A percentile compares a stretch with the other conserved stretches of the same genome.
phyloP scores from a whole-genome alignment of 768 basidiomycete species.

The Tylopilus sp. region DNA sequence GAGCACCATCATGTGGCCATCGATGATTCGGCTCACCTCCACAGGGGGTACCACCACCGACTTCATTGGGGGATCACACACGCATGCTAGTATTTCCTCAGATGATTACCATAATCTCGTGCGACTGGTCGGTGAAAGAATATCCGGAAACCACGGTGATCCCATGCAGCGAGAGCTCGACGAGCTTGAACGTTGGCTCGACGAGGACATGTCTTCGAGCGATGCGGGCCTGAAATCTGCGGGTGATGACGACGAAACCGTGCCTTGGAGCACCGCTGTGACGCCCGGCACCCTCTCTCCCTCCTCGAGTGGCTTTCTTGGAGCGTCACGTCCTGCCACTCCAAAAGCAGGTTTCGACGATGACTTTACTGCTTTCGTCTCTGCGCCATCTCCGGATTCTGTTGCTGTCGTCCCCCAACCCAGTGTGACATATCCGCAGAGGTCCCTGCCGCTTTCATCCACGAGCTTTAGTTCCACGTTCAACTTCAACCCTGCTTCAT shows the following conservation, averaged over 20 bases:
- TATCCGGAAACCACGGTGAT: conserved; percentile 28
- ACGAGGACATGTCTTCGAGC: conserved; percentile 34
- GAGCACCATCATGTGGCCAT: conserved; percentile 88
- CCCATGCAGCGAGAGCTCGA: conserved; percentile 51
- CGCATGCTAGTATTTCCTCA: conserved; percentile 6
- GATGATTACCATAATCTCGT: conserved; percentile 22
- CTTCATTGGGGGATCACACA: not conserved
- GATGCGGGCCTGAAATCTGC: conserved; percentile 17
- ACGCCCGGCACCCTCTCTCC: conserved; percentile 30
- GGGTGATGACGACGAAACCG: conserved; percentile 18
- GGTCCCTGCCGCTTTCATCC: conserved; percentile 8
- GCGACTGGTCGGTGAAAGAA: conserved; percentile 17
- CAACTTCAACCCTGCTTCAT: conserved; percentile 19
- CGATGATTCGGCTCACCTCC: conserved; percentile 43
- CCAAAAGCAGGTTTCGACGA: conserved; percentile 62
- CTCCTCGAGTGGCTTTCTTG: conserved; percentile 18
- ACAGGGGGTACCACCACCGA: not conserved
- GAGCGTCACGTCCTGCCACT: conserved; percentile 28
- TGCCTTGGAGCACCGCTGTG: conserved; percentile 41
- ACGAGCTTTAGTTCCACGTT: conserved; percentile 29
- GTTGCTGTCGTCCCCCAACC: not conserved
- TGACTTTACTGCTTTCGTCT: conserved; percentile 75
- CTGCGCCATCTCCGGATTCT: conserved; percentile 41
- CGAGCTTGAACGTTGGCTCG: conserved; percentile 60
- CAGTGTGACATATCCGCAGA: not conserved